Conservation (phyloP, 2,329 filamentous ascomycete genomes). For the Ceratocystis cacaofunesta region DNA sequence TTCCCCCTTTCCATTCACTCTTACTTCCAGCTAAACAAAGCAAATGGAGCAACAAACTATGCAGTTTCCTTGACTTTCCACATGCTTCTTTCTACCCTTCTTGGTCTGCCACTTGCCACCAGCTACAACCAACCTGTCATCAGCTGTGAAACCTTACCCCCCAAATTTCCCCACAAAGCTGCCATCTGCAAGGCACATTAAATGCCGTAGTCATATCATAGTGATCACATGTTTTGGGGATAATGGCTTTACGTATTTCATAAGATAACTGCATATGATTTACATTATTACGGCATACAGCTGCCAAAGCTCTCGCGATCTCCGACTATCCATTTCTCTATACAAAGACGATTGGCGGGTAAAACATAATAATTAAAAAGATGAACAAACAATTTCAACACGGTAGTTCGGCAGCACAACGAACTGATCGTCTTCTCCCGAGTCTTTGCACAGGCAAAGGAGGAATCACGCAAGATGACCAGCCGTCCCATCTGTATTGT, state of each 20-base stretch:
- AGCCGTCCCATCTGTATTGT: neutral
- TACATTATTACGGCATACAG: too few relatives aligned
- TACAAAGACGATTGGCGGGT: too few relatives aligned
- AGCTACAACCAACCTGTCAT: neutral
- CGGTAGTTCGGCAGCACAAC: neutral
- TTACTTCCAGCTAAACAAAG: too few relatives aligned
- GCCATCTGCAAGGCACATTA: slow-evolving; percentile 1
- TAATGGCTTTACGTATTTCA: neutral
- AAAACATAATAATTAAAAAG: neutral
- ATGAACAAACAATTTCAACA: neutral
- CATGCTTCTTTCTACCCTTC: neutral
- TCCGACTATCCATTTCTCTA: neutral
- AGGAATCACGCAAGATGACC: neutral
- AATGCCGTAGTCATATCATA: neutral
- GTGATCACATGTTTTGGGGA: neutral
- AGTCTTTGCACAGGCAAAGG: neutral
- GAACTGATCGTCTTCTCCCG: neutral
- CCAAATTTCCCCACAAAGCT: neutral
- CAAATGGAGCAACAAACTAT: too few relatives aligned
- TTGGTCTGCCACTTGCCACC: neutral
- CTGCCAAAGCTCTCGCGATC: too few relatives aligned
- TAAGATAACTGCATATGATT: neutral
- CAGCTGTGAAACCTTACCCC: neutral
- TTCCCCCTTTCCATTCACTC: too few relatives aligned
- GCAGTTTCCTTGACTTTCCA: slow-evolving; percentile 1